Percentiles rank a stretch among this genome's conserved stretches.
Evolutionary conservation across 2,329 filamentous ascomycete genomes (phyloP).

Genomic region (Penicillium janthinellum): DNA sequence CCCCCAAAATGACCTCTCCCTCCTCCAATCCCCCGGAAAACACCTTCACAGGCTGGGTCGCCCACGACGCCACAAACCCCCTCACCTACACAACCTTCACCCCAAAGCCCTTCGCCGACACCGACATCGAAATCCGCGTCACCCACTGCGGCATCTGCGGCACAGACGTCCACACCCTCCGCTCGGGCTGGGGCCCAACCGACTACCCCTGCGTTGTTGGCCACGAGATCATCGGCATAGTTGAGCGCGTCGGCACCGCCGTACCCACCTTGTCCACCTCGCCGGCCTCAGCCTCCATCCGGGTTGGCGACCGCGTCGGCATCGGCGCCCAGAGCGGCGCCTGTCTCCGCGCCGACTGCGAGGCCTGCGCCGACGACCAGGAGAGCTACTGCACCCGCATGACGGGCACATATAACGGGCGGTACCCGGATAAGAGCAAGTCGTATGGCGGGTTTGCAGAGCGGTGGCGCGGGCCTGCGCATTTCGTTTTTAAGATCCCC

Average conservation of each 20-base stretch:
- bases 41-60: constrained; percentile 46
- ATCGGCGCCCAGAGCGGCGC: constrained; percentile 63
- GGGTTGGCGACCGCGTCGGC: constrained; percentile 65
- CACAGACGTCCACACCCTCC: constrained; percentile 61
- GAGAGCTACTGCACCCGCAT: constrained; percentile 46
- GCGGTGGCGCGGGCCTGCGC: constrained; percentile 56
- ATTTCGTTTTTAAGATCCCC: constrained; percentile 64
- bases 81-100: constrained; percentile 40
- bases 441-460: constrained; percentile 59
- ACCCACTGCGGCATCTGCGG: constrained; percentile 69
- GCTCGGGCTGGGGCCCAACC: constrained; percentile 51
- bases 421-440: constrained; percentile 39
- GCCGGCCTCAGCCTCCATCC: constrained; percentile 43
- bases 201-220: constrained; percentile 58
- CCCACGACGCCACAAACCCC: constrained; percentile 35
- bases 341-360: constrained; percentile 51
- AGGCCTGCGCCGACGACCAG: constrained; percentile 40
- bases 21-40: constrained; percentile 18
- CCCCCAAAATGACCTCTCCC: constrained; percentile 6
- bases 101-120: constrained; percentile 54
- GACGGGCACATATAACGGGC: constrained; percentile 41
- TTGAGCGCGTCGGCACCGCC: constrained; percentile 55
- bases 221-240: constrained; percentile 66
- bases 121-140: constrained; percentile 67
- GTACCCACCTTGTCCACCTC: constrained; percentile 34